phyloP scores from a whole-genome alignment of 164 flowering plant genomes.

The Tetrastigma voinierianum region DNA sequence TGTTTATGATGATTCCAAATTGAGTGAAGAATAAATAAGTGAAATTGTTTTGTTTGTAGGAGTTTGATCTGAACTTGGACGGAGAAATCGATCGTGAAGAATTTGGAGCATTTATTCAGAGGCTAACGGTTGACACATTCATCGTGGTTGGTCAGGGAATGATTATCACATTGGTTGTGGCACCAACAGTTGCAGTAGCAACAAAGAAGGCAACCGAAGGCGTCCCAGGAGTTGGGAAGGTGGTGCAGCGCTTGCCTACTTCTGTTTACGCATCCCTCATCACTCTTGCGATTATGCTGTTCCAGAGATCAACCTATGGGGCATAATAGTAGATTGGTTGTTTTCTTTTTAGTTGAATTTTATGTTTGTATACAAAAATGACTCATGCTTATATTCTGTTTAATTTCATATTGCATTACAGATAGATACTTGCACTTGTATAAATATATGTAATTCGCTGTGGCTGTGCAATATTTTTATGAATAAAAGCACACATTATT shows the following conservation, averaged over 20 bases:
- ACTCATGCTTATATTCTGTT: no score
- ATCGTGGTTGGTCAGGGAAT: conserved; percentile 65
- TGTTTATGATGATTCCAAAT: no score
- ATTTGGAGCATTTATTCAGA: conserved; percentile 59
- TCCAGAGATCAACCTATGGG: conserved; percentile 44
- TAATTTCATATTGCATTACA: no score
- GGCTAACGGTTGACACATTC: conserved; percentile 56
- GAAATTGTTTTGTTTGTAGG: conserved; percentile 37
- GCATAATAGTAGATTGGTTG: conserved; percentile 14
- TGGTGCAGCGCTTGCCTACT: conserved; percentile 77
- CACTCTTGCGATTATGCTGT: conserved; percentile 60
- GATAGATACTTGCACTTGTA: no score
- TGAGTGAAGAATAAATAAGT: no score
- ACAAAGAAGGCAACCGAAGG: conserved; percentile 88
- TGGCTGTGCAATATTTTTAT: no score
- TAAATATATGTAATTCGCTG: no score
- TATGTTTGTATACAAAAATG: no score
- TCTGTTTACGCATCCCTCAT: conserved; percentile 76
- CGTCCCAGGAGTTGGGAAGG: conserved; percentile 78
- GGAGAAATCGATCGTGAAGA: conserved; percentile 77
- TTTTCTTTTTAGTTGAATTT: background rate
- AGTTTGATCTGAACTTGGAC: conserved; percentile 65
- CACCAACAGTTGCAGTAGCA: conserved; percentile 77
- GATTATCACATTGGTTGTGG: conserved; percentile 65
- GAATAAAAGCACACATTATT: no score